phyloP scores from a whole-genome alignment of 352 stramenopile genomes.

The Globisporangium yorkense region DNA sequence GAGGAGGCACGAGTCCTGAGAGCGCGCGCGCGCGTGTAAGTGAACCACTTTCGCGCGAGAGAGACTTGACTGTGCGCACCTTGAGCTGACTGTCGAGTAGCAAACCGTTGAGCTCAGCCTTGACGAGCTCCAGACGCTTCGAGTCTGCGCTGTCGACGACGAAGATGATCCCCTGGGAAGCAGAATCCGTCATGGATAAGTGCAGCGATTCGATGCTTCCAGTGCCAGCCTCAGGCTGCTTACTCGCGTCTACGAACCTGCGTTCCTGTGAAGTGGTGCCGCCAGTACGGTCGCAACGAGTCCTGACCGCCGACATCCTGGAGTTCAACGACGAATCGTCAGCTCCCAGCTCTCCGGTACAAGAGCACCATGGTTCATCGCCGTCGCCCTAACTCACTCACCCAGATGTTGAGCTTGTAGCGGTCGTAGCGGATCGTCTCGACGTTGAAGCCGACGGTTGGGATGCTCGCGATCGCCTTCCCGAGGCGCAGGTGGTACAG shows the following conservation, averaged over 20 bases:
- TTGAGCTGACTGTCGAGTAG: conserved; percentile 66
- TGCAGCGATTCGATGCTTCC: not conserved
- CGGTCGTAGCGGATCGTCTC: conserved; percentile 68
- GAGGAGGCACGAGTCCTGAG: conserved; percentile 46
- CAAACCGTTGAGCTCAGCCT: conserved; percentile 63
- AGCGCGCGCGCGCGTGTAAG: not conserved
- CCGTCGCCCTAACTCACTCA: conserved; percentile 10
- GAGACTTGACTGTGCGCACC: conserved; percentile 6
- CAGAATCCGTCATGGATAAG: not conserved
- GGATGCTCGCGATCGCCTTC: conserved; percentile 75
- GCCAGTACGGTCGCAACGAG: conserved; percentile 73
- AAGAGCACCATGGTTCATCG: too few relatives aligned
- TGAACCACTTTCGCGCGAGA: not conserved
- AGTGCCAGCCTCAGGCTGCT: too few relatives aligned
- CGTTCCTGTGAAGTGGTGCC: conserved; percentile 81
- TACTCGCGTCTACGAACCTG: conserved; percentile 23
- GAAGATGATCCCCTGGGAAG: conserved; percentile 65
- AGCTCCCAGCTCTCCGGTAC: not conserved
- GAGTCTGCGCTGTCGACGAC: conserved; percentile 76
- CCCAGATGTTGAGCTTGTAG: conserved; percentile 81
- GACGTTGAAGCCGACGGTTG: conserved; percentile 80
- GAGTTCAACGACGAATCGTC: not conserved
- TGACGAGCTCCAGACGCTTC: conserved; percentile 58
- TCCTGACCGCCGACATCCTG: conserved; percentile 81
- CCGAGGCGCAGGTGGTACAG: conserved; percentile 73